These are phyloP conservation scores for Pseudisothecium myosuroides DNA, from an alignment of 225 moss, liverwort and hornwort species.

Conservation along the genomic window DNA sequence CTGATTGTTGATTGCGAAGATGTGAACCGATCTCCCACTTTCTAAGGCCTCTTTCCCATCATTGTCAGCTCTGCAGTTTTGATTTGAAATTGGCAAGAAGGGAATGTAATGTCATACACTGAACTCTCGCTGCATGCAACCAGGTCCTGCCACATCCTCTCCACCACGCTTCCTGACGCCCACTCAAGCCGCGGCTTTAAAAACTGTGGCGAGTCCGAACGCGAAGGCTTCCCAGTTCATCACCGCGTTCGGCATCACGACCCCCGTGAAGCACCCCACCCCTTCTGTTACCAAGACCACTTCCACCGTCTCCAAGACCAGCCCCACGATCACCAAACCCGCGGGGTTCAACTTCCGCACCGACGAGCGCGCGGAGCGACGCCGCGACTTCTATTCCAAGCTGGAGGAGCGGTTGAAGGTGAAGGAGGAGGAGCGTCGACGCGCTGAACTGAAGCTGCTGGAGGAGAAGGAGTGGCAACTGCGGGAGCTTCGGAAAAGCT, in stretches of 20 bases:
- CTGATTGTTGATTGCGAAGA: neutral
- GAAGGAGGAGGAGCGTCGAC: slow-evolving; percentile 77
- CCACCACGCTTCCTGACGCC: slow-evolving; percentile 30
- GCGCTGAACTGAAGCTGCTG: slow-evolving; percentile 54
- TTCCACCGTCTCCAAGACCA: neutral
- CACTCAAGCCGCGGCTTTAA: slow-evolving; percentile 19
- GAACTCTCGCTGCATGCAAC: neutral
- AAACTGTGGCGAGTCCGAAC: slow-evolving; percentile 4
- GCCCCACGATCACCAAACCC: slow-evolving; percentile 34
- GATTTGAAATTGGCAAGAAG: neutral
- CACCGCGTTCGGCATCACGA: slow-evolving; percentile 24
- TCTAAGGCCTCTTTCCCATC: neutral
- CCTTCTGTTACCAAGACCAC: slow-evolving; percentile 15
- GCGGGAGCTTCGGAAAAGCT: slow-evolving; percentile 63
- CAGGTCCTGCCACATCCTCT: neutral
- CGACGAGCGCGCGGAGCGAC: slow-evolving; percentile 78
- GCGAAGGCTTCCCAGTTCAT: slow-evolving; percentile 18
- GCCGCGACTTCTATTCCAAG: slow-evolving; percentile 70
- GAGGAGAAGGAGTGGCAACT: slow-evolving; percentile 83
- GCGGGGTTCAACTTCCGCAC: slow-evolving; percentile 79
- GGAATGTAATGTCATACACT: neutral
- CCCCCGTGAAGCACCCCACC: slow-evolving; percentile 6
- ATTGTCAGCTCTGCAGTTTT: neutral
- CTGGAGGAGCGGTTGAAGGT: slow-evolving; percentile 62
- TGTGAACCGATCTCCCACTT: neutral